Percentiles rank a stretch among this genome's conserved stretches.
These are phyloP conservation scores for Aspergillus luchuensis DNA, from an alignment of 2,329 filamentous ascomycete species.

Conservation along the genomic window DNA sequence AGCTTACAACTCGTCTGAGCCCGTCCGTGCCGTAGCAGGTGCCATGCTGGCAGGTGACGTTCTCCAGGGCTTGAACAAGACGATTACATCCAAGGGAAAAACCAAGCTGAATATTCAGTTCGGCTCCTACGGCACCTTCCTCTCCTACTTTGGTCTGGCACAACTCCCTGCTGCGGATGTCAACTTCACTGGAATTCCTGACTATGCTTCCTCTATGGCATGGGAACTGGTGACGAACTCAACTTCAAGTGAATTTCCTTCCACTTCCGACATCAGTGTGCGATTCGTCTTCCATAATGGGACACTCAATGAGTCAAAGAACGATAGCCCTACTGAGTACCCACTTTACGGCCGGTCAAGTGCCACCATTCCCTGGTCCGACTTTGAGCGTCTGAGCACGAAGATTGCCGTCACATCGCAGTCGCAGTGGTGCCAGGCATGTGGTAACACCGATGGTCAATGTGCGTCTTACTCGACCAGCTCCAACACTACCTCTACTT, in stretches of 20 bases:
- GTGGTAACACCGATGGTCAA: conserved; percentile 69
- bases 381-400: conserved; percentile 65
- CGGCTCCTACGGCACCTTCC: conserved; percentile 63
- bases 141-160: conserved; percentile 63
- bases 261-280: conserved; percentile 55
- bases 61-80: conserved; percentile 49
- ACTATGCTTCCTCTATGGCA: conserved; percentile 79
- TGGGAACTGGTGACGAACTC: conserved; percentile 70
- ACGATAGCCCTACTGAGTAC: conserved; percentile 54
- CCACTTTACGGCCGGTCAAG: conserved; percentile 62
- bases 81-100: conserved; percentile 40
- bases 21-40: conserved; percentile 55
- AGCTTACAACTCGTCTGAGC: conserved; percentile 68
- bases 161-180: conserved; percentile 52
- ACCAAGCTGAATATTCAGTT: conserved; percentile 57
- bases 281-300: conserved; percentile 67
- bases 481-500: conserved; percentile 29
- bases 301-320: conserved; percentile 46
- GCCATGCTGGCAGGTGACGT: conserved; percentile 68
- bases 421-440: conserved; percentile 71
- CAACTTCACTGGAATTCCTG: conserved; percentile 75
- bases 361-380: conserved; percentile 64
- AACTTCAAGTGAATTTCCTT: conserved; percentile 42
- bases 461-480: conserved; percentile 56
- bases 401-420: conserved; percentile 68